These are phyloP conservation scores for Penicillium lividum DNA, from an alignment of 495 filamentous ascomycete species.

Conservation along the genomic window DNA sequence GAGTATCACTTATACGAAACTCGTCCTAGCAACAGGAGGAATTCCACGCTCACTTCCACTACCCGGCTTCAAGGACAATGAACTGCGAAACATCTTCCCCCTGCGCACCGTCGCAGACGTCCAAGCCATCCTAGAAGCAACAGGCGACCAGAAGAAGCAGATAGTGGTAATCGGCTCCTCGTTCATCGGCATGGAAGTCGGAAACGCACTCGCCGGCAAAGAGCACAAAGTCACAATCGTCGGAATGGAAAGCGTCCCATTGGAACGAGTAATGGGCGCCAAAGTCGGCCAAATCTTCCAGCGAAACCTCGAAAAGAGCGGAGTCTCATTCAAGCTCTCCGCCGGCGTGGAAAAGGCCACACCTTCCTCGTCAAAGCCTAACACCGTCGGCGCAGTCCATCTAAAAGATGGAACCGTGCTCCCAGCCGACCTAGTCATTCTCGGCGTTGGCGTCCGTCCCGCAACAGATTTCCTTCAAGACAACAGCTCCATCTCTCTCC, in stretches of 20 bases:
- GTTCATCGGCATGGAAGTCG: conserved; percentile 97
- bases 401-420: conserved; percentile 86
- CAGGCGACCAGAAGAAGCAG: conserved; percentile 83
- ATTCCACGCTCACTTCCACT: conserved; percentile 75
- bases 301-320: conserved; percentile 73
- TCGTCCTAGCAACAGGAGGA: conserved; percentile 87
- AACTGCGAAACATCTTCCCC: conserved; percentile 81
- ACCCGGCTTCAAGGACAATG: conserved; percentile 69
- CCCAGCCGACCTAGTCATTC: conserved; percentile 84
- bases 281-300: conserved; percentile 81
- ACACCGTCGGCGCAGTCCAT: conserved; percentile 74
- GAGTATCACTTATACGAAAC: conserved; percentile 75
- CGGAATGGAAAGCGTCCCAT: conserved; percentile 85
- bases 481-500: conserved; percentile 64
- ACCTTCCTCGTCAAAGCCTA: conserved; percentile 61
- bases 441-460: conserved; percentile 86
- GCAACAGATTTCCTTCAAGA: conserved; percentile 82
- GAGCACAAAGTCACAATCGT: conserved; percentile 83
- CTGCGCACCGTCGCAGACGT: conserved; percentile 75
- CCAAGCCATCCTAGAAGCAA: conserved; percentile 70
- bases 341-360: conserved; percentile 80
- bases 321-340: conserved; percentile 81
- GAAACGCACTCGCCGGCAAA: conserved; percentile 66
- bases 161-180: conserved; percentile 87
- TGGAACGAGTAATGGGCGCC: conserved; percentile 85